Evolutionary conservation across 345 rosid genomes (phyloP).

Genomic region (Noccaea bulbosa): DNA sequence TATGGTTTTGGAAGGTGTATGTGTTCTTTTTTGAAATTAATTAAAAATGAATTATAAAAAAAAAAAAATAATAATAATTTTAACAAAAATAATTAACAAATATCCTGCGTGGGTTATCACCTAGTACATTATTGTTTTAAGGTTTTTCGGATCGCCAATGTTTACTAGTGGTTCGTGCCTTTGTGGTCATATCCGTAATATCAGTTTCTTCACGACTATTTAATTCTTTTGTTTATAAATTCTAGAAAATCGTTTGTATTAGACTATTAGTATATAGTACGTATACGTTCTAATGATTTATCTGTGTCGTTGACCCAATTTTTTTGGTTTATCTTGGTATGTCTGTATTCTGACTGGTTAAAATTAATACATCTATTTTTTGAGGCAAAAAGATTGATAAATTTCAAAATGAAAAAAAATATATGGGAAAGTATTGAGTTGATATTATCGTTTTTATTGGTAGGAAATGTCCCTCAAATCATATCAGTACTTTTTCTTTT

Average conservation of each 20-base stretch:
- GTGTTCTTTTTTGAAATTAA: too few relatives aligned
- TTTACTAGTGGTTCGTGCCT: not conserved
- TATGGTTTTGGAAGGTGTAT: too few relatives aligned
- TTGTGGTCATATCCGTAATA: not conserved
- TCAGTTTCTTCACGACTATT: not conserved
- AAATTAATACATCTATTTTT: too few relatives aligned
- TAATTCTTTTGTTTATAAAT: not conserved
- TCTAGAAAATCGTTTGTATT: slow-evolving; percentile 13
- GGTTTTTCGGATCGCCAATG: not conserved
- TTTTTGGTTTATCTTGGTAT: too few relatives aligned
- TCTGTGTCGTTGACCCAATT: too few relatives aligned
- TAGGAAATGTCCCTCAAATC: slow-evolving; percentile 21
- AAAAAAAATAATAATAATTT: too few relatives aligned
- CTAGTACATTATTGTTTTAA: too few relatives aligned
- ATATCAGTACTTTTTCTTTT: slow-evolving; percentile 10
- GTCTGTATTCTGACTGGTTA: too few relatives aligned
- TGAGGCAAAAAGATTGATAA: not conserved
- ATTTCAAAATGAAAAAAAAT: slow-evolving; percentile 1
- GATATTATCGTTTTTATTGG: slow-evolving; percentile 13
- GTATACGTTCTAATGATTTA: not conserved
- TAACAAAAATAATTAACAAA: too few relatives aligned
- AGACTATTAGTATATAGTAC: not conserved
- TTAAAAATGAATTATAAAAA: too few relatives aligned
- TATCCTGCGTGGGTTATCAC: too few relatives aligned
- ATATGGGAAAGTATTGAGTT: not conserved